Evolutionary conservation across 345 rosid species (phyloP).

Genomic region (Xanthoceras sorbifolium): DNA sequence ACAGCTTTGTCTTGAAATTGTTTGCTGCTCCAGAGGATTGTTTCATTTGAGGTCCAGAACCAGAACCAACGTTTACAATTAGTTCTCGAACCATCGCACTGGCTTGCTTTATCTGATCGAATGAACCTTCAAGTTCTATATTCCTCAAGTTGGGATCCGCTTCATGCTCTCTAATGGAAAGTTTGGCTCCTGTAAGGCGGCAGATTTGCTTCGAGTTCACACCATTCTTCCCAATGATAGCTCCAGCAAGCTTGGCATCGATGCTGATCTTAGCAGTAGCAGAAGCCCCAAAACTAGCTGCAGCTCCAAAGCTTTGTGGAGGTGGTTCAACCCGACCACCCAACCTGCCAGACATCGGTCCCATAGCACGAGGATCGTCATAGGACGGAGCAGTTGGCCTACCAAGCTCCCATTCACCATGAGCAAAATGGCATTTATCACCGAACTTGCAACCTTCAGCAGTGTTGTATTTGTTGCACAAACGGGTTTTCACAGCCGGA

Average conservation of each 20-base stretch:
- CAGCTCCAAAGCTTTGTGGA: conserved; percentile 47
- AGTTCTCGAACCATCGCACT: conserved; percentile 93
- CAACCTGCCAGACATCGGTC: conserved; percentile 44
- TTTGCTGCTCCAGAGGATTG: conserved; percentile 33
- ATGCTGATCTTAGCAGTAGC: conserved; percentile 93
- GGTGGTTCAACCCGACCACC: conserved; percentile 55
- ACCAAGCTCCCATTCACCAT: conserved; percentile 86
- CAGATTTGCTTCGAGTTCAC: conserved; percentile 91
- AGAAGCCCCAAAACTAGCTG: conserved; percentile 84
- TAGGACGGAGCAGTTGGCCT: conserved; percentile 55
- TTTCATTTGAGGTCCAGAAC: conserved; percentile 40
- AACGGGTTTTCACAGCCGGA: conserved; percentile 54
- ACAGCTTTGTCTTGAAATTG: conserved; percentile 83
- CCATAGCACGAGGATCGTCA: conserved; percentile 61
- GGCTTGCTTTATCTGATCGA: conserved; percentile 95
- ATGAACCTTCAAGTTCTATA: conserved; percentile 94
- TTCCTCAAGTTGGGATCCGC: conserved; percentile 74
- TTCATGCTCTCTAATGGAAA: conserved; percentile 87
- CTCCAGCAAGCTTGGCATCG: conserved; percentile 89
- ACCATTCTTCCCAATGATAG: conserved; percentile 93
- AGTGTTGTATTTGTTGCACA: conserved; percentile 69
- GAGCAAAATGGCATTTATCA: conserved; percentile 80
- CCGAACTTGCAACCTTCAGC: conserved; percentile 91
- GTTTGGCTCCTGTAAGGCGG: conserved; percentile 83
- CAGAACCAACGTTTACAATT: conserved; percentile 63